Base-by-base conservation (phyloP, 2,329 filamentous ascomycete genomes). In the Cordyceps fumosorosea region DNA sequence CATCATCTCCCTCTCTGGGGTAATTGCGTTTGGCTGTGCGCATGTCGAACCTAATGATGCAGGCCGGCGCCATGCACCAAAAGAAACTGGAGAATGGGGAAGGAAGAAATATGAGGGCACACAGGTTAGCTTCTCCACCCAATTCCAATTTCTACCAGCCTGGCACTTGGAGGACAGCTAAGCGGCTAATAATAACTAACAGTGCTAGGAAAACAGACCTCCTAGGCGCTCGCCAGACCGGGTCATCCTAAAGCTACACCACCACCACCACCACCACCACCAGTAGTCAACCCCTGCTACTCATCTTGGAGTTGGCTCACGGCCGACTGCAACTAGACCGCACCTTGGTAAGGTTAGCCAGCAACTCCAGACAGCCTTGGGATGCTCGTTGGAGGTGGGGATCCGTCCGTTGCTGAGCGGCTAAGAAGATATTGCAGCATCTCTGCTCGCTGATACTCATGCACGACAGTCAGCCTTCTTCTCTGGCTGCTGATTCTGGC, bases 361-460 rank as follows among this genome's bases (percentile, higher is more conserved):
- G 26, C 22, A 51, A 20, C 45, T 47, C 45, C 51, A 34, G 22
- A 32, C 32, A 42, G 44, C 32, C 55, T 50, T 60, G 47, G 57
- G 47, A 37, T 14, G 29, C 24, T 32, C 45, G 48, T 53, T 32
- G 5, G 26, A 22, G 48, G 57, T 60, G 57, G 57, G 37, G 44
- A 60, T 47, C 14, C 18, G 37, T 47, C 37, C 12, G 7, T 37
- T 45, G 34, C 57, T 60, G 34, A 60, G 57, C 57, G 57, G 57
- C 48, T 60, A 29, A 7, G 29, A 29, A 29, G 29, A 29, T 29
- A 60, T 60, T 53, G 48, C 48, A 52, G 48, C 16, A 53, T 60
- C 26, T 53, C 57, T 60, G 57, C 57, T 53, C 47, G 57, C 48
- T 53, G 57, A 53, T 45, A 37, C 57, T 60, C 57, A 60, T 60